A percentile compares a stretch with the other conserved stretches of the same genome.
Conservation (phyloP, 371 early-diverging fungal species). For the Mortierella sp. region DNA sequence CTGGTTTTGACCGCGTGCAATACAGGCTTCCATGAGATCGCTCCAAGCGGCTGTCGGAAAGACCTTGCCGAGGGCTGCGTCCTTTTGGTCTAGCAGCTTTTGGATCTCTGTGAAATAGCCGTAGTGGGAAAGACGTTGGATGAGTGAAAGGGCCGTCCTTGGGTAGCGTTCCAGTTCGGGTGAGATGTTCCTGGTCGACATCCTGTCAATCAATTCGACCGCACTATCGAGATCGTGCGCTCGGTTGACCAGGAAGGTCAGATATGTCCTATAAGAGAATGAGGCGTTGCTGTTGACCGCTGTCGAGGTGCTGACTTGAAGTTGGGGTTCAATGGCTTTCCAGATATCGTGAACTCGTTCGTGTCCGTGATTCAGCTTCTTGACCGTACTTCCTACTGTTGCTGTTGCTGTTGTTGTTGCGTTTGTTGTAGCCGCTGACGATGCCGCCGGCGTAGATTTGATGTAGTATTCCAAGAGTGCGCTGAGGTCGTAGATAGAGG, state of each 20-base stretch:
- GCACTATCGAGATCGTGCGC: constrained; percentile 42
- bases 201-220: constrained; percentile 41
- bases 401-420: background rate
- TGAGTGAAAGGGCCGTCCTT: constrained; percentile 18
- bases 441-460: constrained; percentile 17
- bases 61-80: constrained; percentile 33
- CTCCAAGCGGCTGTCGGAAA: constrained; percentile 32
- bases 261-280: constrained; percentile 46
- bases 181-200: constrained; percentile 34
- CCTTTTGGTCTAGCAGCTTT: constrained; percentile 34
- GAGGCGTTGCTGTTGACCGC: constrained; percentile 31
- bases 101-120: constrained; percentile 52
- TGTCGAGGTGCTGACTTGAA: constrained; percentile 11
- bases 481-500: constrained; percentile 46
- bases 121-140: constrained; percentile 22
- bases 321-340: constrained; percentile 43
- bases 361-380: constrained; percentile 5
- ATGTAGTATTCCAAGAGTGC: constrained; percentile 52
- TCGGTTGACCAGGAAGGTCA: constrained; percentile 30
- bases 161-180: constrained; percentile 48
- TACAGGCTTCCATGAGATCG: constrained; percentile 42
- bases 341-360: constrained; percentile 41
- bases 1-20: constrained; percentile 36
- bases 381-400: background rate
- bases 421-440: background rate